Evolutionary conservation across 202 grass and related monocot genomes (phyloP).

Genomic region (Digitaria exilis): DNA sequence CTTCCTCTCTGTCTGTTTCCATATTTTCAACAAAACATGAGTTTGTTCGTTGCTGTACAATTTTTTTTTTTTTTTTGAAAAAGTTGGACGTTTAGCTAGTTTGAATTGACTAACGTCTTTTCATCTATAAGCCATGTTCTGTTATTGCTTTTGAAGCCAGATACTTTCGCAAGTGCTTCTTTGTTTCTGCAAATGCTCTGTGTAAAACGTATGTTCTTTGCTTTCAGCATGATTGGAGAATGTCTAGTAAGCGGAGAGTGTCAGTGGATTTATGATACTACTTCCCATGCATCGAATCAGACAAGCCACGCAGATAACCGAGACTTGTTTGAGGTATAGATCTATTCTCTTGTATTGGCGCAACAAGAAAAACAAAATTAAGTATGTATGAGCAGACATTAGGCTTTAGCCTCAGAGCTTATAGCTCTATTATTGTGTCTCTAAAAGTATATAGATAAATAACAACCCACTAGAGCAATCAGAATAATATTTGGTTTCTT

Average conservation of each 20-base stretch:
- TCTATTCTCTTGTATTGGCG: background rate
- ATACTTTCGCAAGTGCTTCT: background rate
- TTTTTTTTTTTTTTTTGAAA: background rate
- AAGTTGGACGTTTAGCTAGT: background rate
- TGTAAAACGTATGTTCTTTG: background rate
- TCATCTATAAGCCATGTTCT: background rate
- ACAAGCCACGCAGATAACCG: conserved; percentile 33
- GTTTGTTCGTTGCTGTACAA: background rate
- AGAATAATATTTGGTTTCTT: background rate
- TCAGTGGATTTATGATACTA: conserved; percentile 66
- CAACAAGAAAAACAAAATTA: background rate
- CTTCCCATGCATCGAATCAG: conserved; percentile 29
- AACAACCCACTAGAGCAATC: background rate
- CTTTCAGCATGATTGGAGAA: conserved; percentile 73
- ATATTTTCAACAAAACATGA: background rate
- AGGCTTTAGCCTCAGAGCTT: background rate
- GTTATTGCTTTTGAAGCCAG: background rate
- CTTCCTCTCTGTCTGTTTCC: background rate
- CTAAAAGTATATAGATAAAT: background rate
- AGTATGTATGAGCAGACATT: background rate
- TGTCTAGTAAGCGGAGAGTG: conserved; percentile 58
- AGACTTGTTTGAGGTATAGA: conserved; percentile 57
- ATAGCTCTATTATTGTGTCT: background rate
- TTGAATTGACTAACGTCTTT: background rate
- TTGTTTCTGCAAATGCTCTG: background rate